Conservation (phyloP, 2,329 filamentous ascomycete genomes). For the Boeremia exigua region DNA sequence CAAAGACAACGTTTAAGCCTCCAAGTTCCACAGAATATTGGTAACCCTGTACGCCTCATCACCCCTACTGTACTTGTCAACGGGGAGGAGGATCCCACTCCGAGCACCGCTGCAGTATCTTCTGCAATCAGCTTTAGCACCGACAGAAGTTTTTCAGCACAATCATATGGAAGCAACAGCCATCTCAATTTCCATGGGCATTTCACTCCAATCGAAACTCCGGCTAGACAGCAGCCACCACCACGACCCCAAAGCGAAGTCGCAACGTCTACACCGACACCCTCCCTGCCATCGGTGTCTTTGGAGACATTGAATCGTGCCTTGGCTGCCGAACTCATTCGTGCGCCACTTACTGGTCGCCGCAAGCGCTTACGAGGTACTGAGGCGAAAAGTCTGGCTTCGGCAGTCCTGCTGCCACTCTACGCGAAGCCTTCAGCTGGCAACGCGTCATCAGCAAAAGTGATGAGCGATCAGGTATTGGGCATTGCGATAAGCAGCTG, state of each 20-base stretch:
- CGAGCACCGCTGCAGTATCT: constrained; percentile 32
- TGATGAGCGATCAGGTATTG: constrained; percentile 45
- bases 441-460: constrained; percentile 32
- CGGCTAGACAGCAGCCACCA: constrained; percentile 29
- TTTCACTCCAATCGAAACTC: constrained; percentile 40
- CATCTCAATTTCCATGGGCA: constrained; percentile 31
- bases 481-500: constrained; percentile 52
- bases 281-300: constrained; percentile 25
- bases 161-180: constrained; percentile 26
- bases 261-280: neutral
- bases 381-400: constrained; percentile 56
- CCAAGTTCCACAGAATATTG: constrained; percentile 67
- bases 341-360: constrained; percentile 52
- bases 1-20: constrained; percentile 59
- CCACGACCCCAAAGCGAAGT: constrained; percentile 12
- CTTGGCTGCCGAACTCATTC: constrained; percentile 55
- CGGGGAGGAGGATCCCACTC: constrained; percentile 49
- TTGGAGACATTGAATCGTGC: constrained; percentile 54
- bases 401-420: constrained; percentile 50
- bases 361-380: constrained; percentile 51
- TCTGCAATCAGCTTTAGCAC: constrained; percentile 32
- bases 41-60: constrained; percentile 67
- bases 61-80: constrained; percentile 65
- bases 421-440: constrained; percentile 37
- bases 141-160: constrained; percentile 23